These are phyloP conservation scores for Phytophthora syringae DNA, from an alignment of 352 stramenopile species.

Conservation along the genomic window DNA sequence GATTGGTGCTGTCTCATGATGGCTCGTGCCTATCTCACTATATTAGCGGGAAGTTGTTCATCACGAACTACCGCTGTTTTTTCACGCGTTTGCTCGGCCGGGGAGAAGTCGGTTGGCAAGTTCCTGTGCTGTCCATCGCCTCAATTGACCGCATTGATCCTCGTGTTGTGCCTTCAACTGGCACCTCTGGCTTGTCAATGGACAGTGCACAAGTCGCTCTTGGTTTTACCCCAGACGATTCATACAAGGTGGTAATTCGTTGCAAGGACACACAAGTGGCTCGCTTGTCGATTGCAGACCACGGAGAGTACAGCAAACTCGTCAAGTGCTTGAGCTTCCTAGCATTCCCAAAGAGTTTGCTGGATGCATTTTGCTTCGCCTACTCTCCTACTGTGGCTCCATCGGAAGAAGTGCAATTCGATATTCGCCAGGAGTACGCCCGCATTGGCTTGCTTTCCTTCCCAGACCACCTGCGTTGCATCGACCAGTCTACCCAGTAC, in stretches of 20 bases:
- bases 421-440: slow-evolving; percentile 80
- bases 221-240: slow-evolving; percentile 58
- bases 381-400: slow-evolving; percentile 75
- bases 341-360: slow-evolving; percentile 71
- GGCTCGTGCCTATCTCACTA: slow-evolving; percentile 76
- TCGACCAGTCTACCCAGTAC: slow-evolving; percentile 80
- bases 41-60: slow-evolving; percentile 77
- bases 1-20: slow-evolving; percentile 64
- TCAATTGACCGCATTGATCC: slow-evolving; percentile 69
- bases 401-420: slow-evolving; percentile 81
- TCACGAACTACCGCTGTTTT: slow-evolving; percentile 87
- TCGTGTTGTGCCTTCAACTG: slow-evolving; percentile 25
- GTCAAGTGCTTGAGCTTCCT: slow-evolving; percentile 80
- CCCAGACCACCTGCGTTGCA: slow-evolving; percentile 72
- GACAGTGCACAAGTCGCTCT: slow-evolving; percentile 71
- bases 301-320: slow-evolving; percentile 78
- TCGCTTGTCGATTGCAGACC: slow-evolving; percentile 71
- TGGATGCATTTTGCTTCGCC: slow-evolving; percentile 86
- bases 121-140: slow-evolving; percentile 78
- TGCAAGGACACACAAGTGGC: slow-evolving; percentile 84
- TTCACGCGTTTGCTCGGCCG: slow-evolving; percentile 64
- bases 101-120: slow-evolving; percentile 74
- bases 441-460: slow-evolving; percentile 78
- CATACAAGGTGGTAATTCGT: slow-evolving; percentile 72
- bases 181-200: slow-evolving; percentile 35